These are phyloP conservation scores for Drechslera avenae DNA, from an alignment of 2,329 filamentous ascomycete species.

Conservation along the genomic window DNA sequence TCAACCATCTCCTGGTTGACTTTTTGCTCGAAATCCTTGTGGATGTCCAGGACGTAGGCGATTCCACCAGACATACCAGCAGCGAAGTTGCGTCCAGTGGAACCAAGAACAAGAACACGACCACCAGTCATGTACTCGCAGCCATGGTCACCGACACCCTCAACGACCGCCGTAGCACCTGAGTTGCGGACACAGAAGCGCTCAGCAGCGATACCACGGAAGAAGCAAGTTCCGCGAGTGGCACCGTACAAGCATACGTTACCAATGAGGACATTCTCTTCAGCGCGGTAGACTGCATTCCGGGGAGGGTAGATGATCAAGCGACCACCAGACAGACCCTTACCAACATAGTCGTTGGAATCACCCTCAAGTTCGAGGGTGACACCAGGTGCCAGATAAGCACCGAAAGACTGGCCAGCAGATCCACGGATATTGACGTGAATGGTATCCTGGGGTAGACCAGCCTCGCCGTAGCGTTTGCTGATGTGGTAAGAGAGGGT, in stretches of 20 bases:
- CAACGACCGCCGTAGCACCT: slow-evolving; percentile 92
- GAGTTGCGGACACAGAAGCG: slow-evolving; percentile 97
- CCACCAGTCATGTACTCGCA: slow-evolving; percentile 99
- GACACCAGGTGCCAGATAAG: slow-evolving; percentile 89
- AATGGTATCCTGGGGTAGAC: slow-evolving; percentile 88
- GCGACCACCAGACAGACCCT: slow-evolving; percentile 90
- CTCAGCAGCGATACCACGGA: slow-evolving; percentile 95
- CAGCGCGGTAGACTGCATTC: slow-evolving; percentile 88
- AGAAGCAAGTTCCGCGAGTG: slow-evolving; percentile 89
- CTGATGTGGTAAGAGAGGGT: slow-evolving; percentile 96
- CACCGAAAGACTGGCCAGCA: slow-evolving; percentile 94
- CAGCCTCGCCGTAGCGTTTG: slow-evolving; percentile 86
- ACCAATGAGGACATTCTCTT: slow-evolving; percentile 92
- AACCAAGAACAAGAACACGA: slow-evolving; percentile 82
- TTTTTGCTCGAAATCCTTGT: slow-evolving; percentile 88
- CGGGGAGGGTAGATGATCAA: slow-evolving; percentile 93
- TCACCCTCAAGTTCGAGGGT: slow-evolving; percentile 96
- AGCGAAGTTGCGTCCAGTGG: slow-evolving; percentile 94
- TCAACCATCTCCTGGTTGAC: slow-evolving; percentile 99
- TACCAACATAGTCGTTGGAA: slow-evolving; percentile 95
- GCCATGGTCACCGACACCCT: slow-evolving; percentile 93
- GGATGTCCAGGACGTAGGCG: slow-evolving; percentile 88
- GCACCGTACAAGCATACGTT: slow-evolving; percentile 96
- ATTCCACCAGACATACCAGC: slow-evolving; percentile 99
- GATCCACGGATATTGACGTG: slow-evolving; percentile 97